phyloP scores from a whole-genome alignment of 1,139 yeast genomes.

The Arxiozyma bovina region DNA sequence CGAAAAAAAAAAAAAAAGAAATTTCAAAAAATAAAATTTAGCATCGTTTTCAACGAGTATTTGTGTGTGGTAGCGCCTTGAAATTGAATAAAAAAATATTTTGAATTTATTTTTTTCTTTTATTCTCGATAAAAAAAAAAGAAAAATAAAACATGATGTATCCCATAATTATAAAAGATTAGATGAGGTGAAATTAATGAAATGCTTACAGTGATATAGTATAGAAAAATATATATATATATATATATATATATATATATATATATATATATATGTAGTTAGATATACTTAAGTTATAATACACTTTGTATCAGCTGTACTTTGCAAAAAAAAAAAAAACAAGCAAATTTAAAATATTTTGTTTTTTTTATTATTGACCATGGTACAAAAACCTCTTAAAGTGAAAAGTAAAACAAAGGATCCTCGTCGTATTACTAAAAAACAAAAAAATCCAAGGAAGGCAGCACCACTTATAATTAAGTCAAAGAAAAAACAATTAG shows the following conservation, averaged over 20 bases:
- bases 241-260: too few species aligned
- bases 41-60: background rate
- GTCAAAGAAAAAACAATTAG: constrained; percentile 45
- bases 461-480: constrained; percentile 71
- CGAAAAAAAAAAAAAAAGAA: too few species aligned
- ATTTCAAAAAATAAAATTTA: too few species aligned
- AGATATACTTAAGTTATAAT: background rate
- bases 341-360: too few species aligned
- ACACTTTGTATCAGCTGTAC: too few species aligned
- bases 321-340: background rate
- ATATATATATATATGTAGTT: too few species aligned
- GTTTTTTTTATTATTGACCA: constrained; percentile 7
- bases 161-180: background rate
- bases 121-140: background rate
- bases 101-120: background rate
- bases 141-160: background rate
- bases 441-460: constrained; percentile 50
- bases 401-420: constrained; percentile 33
- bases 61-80: background rate
- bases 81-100: too few species aligned
- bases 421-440: constrained; percentile 35
- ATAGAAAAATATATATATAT: too few species aligned
- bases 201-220: too few species aligned
- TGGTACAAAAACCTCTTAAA: constrained; percentile 36
- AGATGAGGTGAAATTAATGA: background rate